phyloP scores from a whole-genome alignment of 129 eudicot genomes.

The Tagetes patula region DNA sequence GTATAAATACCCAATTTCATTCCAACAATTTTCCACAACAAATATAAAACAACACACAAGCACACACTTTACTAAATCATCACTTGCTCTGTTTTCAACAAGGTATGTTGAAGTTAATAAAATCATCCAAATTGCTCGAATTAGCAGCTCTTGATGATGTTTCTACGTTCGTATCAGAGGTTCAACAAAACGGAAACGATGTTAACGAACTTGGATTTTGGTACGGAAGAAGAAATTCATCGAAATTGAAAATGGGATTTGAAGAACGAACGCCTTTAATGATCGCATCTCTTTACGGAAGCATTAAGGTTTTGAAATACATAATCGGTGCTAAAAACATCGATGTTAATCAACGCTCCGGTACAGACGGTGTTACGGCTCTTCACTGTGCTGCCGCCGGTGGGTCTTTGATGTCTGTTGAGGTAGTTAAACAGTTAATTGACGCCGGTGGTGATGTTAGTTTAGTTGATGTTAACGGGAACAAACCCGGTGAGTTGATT shows the following conservation, averaged over 20 bases:
- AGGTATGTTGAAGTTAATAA: background rate
- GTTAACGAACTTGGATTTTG: constrained; percentile 59
- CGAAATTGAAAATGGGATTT: constrained; percentile 56
- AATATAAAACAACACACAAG: too few species aligned
- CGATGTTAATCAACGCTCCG: constrained; percentile 56
- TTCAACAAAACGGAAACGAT: constrained; percentile 40
- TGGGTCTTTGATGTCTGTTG: constrained; percentile 45
- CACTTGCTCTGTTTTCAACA: too few species aligned
- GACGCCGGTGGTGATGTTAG: constrained; percentile 52
- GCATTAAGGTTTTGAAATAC: constrained; percentile 49
- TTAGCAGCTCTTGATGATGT: constrained; percentile 71
- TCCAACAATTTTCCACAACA: constrained; percentile 12
- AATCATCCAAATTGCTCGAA: constrained; percentile 59
- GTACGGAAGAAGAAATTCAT: constrained; percentile 71
- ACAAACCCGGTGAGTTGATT: constrained; percentile 51
- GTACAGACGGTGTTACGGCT: constrained; percentile 72
- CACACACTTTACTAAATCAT: too few species aligned
- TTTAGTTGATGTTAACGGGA: constrained; percentile 48
- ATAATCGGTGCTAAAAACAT: constrained; percentile 33
- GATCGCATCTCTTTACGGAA: constrained; percentile 84
- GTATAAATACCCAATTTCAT: constrained; percentile 26
- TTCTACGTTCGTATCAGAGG: constrained; percentile 41
- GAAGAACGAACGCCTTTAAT: constrained; percentile 69
- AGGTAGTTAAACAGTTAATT: constrained; percentile 48
- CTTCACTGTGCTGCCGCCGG: constrained; percentile 96